These are phyloP conservation scores for Blastocystis sp. DNA, from an alignment of 352 stramenopile species.

Conservation along the genomic window DNA sequence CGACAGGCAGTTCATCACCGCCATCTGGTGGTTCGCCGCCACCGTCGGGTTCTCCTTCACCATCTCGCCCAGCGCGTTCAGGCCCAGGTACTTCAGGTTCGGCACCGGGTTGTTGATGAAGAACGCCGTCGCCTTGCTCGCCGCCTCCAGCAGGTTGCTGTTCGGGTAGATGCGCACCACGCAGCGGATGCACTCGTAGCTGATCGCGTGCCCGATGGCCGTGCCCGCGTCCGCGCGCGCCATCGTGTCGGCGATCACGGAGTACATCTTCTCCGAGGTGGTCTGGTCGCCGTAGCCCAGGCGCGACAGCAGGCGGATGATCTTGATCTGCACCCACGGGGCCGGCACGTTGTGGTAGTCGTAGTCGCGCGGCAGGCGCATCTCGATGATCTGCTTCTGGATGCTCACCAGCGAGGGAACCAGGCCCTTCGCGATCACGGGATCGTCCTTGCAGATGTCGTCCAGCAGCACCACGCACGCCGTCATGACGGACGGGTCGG, in stretches of 20 bases:
- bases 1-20: slow-evolving; percentile 98
- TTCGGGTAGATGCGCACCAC: slow-evolving; percentile 99
- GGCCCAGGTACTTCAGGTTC: slow-evolving; percentile 97
- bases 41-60: slow-evolving; percentile 92
- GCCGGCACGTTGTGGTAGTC: slow-evolving; percentile 98
- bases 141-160: slow-evolving; percentile 87
- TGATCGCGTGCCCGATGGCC: slow-evolving; percentile 98
- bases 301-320: slow-evolving; percentile 92
- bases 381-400: slow-evolving; percentile 98
- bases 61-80: slow-evolving; percentile 96
- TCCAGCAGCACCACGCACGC: slow-evolving; percentile 87
- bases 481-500: slow-evolving; percentile 96
- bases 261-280: slow-evolving; percentile 96
- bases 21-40: slow-evolving; percentile 96
- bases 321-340: slow-evolving; percentile 97
- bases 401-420: slow-evolving; percentile 97
- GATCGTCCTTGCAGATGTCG: slow-evolving; percentile 84
- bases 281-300: slow-evolving; percentile 88
- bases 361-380: slow-evolving; percentile 93
- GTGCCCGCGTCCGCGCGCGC: slow-evolving; percentile 95
- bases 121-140: slow-evolving; percentile 84
- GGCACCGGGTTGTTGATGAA: slow-evolving; percentile 89
- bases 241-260: slow-evolving; percentile 96
- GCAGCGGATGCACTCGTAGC: slow-evolving; percentile 97
- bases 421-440: slow-evolving; percentile 93